Evolutionary conservation across 2,329 filamentous ascomycete genomes (phyloP).

Genomic region (Madurella fahalii): DNA sequence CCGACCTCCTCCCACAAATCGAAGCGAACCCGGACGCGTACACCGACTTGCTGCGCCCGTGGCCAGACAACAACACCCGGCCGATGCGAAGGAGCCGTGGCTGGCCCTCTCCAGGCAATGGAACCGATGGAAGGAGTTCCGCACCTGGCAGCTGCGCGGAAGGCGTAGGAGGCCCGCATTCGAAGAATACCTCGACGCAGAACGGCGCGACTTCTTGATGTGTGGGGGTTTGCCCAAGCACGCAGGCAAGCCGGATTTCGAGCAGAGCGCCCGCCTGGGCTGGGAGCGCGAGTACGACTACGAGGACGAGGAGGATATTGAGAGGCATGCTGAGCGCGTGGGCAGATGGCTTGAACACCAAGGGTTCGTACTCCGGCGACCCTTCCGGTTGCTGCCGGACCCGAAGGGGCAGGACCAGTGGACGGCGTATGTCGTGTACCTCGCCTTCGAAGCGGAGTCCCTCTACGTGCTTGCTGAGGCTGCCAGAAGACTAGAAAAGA

Average conservation of each 20-base stretch:
- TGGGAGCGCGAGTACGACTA: conserved; percentile 1
- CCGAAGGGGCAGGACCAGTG: conserved; percentile 5
- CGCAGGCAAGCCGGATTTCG: no score
- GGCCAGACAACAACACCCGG: background rate
- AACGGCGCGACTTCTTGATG: background rate
- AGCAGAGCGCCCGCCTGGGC: background rate
- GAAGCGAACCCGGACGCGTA: background rate
- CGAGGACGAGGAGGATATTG: background rate
- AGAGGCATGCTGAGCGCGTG: background rate
- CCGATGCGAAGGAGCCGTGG: background rate
- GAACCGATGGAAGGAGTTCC: conserved; percentile 6
- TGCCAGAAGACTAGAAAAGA: background rate
- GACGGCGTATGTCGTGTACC: conserved; percentile 8
- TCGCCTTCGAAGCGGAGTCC: conserved; percentile 4
- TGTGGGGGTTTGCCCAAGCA: background rate
- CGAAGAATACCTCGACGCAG: conserved; percentile 1
- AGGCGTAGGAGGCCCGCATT: conserved; percentile 1
- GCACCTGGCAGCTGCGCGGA: conserved; percentile 8
- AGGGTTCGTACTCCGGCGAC: background rate
- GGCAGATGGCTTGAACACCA: background rate
- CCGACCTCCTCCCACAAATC: conserved; percentile 1
- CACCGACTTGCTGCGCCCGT: background rate
- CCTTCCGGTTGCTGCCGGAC: conserved; percentile 3
- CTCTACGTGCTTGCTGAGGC: background rate
- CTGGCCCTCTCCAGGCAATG: conserved; percentile 7